phyloP scores from a whole-genome alignment of 164 flowering plant genomes.

The Vitis riparia region DNA sequence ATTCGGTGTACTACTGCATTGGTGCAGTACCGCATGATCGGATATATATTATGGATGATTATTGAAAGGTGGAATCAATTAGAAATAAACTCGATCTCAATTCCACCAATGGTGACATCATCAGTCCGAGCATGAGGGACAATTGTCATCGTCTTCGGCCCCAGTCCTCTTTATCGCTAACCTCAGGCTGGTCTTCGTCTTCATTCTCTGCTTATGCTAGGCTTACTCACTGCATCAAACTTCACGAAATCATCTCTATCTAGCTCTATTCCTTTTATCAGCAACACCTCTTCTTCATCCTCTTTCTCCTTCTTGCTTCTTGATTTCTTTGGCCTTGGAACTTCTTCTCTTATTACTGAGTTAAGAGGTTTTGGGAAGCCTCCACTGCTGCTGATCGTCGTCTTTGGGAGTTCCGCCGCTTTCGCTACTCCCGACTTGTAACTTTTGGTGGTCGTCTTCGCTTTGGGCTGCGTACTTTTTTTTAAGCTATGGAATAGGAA shows the following conservation, averaged over 20 bases:
- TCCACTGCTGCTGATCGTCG: neutral
- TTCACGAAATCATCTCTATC: constrained; percentile 37
- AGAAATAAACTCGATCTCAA: no score
- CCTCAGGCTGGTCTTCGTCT: no score
- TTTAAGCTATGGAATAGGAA: constrained; percentile 52
- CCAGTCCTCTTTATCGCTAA: no score
- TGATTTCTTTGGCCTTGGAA: constrained; percentile 46
- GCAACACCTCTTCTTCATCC: constrained; percentile 52
- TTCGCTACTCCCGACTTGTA: constrained; percentile 1
- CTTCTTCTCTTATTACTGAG: constrained; percentile 22
- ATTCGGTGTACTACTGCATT: no score
- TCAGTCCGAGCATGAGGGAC: no score
- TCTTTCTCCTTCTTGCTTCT: constrained; percentile 53
- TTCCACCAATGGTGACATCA: no score
- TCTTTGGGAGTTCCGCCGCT: constrained; percentile 6
- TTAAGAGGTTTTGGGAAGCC: constrained; percentile 34
- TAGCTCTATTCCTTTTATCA: constrained; percentile 45
- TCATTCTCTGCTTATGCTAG: constrained; percentile 47
- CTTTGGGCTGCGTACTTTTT: constrained; percentile 14
- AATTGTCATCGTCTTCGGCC: no score
- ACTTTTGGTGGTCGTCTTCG: neutral
- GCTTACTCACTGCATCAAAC: constrained; percentile 40
- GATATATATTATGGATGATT: no score
- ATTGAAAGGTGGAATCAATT: no score
- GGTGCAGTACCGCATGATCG: no score